These are phyloP conservation scores for Aspergillus versicolor DNA, from an alignment of 2,329 filamentous ascomycete genomes.

Conservation along the genomic window DNA sequence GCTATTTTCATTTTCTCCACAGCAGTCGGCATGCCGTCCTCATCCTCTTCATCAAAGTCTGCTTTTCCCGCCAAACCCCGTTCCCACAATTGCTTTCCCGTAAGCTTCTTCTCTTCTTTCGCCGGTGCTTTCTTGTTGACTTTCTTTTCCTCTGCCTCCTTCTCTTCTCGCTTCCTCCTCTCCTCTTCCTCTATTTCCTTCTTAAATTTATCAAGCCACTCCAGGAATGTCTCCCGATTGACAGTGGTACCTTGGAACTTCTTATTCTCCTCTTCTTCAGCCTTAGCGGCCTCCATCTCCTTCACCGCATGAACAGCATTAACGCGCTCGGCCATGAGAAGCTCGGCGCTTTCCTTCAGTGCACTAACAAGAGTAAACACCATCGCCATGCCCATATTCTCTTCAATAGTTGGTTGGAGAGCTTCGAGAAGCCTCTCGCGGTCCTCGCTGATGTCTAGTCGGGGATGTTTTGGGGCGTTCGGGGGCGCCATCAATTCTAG, in stretches of 20 bases:
- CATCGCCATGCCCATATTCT: conserved; percentile 97
- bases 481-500: conserved; percentile 76
- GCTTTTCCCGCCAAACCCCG: conserved; percentile 65
- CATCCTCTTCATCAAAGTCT: conserved; percentile 67
- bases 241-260: conserved; percentile 94
- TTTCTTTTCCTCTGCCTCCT: conserved; percentile 76
- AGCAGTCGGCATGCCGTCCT: conserved; percentile 57
- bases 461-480: conserved; percentile 66
- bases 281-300: conserved; percentile 57
- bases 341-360: conserved; percentile 88
- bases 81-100: conserved; percentile 77
- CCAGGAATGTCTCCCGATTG: conserved; percentile 78
- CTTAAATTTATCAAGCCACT: conserved; percentile 76
- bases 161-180: conserved; percentile 65
- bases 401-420: conserved; percentile 74
- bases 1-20: conserved; percentile 73
- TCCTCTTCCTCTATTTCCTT: conserved; percentile 77
- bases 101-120: conserved; percentile 64
- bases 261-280: conserved; percentile 87
- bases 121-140: conserved; percentile 75
- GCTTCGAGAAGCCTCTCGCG: conserved; percentile 69
- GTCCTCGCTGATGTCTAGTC: conserved; percentile 79
- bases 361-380: conserved; percentile 85
- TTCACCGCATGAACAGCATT: conserved; percentile 57
- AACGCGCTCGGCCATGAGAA: conserved; percentile 72